Evolutionary conservation across 148 eudicot genomes (phyloP).

Genomic region (Linanthus parryae): DNA sequence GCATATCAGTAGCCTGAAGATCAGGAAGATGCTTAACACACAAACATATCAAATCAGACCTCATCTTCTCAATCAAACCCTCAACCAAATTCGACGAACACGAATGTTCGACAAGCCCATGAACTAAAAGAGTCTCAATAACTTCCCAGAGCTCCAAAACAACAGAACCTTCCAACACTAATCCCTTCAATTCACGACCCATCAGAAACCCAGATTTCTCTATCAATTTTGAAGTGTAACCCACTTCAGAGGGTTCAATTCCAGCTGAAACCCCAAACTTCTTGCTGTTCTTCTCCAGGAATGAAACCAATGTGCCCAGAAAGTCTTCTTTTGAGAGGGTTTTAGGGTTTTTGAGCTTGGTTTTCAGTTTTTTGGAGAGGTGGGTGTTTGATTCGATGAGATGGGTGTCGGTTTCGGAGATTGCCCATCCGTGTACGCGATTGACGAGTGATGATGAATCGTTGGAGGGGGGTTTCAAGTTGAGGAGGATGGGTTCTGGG

Average conservation of each 20-base stretch:
- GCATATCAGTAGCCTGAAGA: constrained; percentile 40
- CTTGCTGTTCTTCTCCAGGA: constrained; percentile 26
- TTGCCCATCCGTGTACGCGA: constrained; percentile 51
- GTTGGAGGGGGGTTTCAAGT: constrained; percentile 33
- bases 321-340: constrained; percentile 25
- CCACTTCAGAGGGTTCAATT: constrained; percentile 12
- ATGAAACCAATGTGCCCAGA: constrained; percentile 18
- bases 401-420: constrained; percentile 27
- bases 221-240: constrained; percentile 26
- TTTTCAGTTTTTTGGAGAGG: constrained; percentile 26
- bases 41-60: constrained; percentile 57
- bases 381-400: constrained; percentile 21
- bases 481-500: constrained; percentile 34
- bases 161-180: constrained; percentile 59
- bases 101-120: constrained; percentile 44
- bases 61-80: constrained; percentile 34
- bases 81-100: constrained; percentile 30
- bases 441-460: constrained; percentile 24
- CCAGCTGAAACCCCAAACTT: constrained; percentile 19
- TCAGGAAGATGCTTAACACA: constrained; percentile 51
- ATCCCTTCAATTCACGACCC: constrained; percentile 53
- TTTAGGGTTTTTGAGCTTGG: constrained; percentile 30
- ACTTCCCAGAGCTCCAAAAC: constrained; percentile 44
- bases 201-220: constrained; percentile 46
- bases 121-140: constrained; percentile 40